phyloP scores from a whole-genome alignment of 495 filamentous ascomycete genomes.

The Penicillium dipodomyicola region DNA sequence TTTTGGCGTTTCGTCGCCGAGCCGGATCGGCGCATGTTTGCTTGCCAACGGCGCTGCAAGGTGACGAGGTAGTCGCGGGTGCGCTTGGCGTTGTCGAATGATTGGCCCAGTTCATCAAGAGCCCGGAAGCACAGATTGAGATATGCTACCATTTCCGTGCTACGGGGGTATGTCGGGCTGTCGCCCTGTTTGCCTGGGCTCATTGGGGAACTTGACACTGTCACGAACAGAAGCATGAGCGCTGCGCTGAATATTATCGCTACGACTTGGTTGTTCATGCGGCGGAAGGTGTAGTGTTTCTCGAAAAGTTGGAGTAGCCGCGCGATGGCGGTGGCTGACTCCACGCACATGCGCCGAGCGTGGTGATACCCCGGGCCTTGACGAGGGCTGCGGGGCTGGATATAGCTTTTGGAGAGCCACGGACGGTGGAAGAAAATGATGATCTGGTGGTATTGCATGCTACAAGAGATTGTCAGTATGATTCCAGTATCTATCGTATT shows the following conservation, averaged over 20 bases:
- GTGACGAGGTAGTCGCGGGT: constrained; percentile 46
- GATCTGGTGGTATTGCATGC: constrained; percentile 55
- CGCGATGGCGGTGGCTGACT: constrained; percentile 46
- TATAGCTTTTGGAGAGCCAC: constrained; percentile 51
- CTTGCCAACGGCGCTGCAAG: constrained; percentile 48
- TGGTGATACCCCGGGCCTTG: constrained; percentile 48
- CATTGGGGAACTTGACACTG: constrained; percentile 38
- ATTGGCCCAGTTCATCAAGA: constrained; percentile 46
- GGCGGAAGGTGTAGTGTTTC: constrained; percentile 48
- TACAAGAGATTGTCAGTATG: constrained; percentile 17
- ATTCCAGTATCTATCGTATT: neutral
- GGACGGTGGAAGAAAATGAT: constrained; percentile 52
- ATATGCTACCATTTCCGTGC: constrained; percentile 44
- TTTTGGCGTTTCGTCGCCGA: constrained; percentile 36
- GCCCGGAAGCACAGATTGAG: constrained; percentile 50
- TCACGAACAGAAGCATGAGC: constrained; percentile 48
- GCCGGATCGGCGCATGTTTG: constrained; percentile 44
- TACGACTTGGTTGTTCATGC: constrained; percentile 52
- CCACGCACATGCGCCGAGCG: constrained; percentile 48
- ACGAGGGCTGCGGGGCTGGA: constrained; percentile 44
- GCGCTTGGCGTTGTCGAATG: constrained; percentile 48
- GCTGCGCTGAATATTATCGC: constrained; percentile 52
- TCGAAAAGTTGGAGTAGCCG: constrained; percentile 49
- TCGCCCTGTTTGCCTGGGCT: constrained; percentile 26
- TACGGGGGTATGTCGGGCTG: constrained; percentile 26